phyloP scores from a whole-genome alignment of 2,329 filamentous ascomycete genomes.

The Monosporascus sp. region DNA sequence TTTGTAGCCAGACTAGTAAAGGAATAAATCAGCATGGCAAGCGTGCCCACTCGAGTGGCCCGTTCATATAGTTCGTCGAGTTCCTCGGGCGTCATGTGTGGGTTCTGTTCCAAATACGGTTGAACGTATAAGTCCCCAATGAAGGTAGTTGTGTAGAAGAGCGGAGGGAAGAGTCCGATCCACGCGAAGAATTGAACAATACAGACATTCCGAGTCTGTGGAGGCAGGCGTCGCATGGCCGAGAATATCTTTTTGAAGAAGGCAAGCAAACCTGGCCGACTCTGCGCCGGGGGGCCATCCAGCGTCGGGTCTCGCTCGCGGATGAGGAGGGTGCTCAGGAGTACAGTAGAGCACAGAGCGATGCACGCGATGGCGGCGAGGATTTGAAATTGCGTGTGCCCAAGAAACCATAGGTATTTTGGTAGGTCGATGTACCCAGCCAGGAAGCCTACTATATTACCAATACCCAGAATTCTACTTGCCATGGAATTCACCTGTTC shows the following conservation, averaged over 20 bases:
- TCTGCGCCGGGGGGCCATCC: constrained; percentile 57
- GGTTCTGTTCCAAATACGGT: constrained; percentile 71
- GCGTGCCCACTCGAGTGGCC: constrained; percentile 81
- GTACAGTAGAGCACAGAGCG: constrained; percentile 62
- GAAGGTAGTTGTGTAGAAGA: constrained; percentile 94
- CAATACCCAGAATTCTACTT: constrained; percentile 76
- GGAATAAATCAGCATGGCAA: constrained; percentile 84
- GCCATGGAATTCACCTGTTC: constrained; percentile 94
- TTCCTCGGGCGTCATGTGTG: constrained; percentile 69
- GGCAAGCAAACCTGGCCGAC: constrained; percentile 60
- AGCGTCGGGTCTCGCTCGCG: constrained; percentile 74
- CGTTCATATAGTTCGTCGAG: constrained; percentile 77
- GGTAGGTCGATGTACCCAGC: constrained; percentile 81
- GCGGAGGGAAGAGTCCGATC: constrained; percentile 92
- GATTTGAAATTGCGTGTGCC: constrained; percentile 86
- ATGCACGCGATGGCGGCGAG: constrained; percentile 81
- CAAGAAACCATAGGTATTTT: constrained; percentile 69
- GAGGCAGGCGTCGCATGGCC: constrained; percentile 73
- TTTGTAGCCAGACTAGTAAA: constrained; percentile 79
- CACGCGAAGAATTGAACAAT: constrained; percentile 80
- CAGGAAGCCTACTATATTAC: constrained; percentile 86
- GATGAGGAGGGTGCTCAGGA: constrained; percentile 64
- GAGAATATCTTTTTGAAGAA: constrained; percentile 78
- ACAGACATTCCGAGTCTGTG: constrained; percentile 78
- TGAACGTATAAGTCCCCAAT: constrained; percentile 90